phyloP scores from a whole-genome alignment of 257 asterid species.

The Plantago elongata region DNA sequence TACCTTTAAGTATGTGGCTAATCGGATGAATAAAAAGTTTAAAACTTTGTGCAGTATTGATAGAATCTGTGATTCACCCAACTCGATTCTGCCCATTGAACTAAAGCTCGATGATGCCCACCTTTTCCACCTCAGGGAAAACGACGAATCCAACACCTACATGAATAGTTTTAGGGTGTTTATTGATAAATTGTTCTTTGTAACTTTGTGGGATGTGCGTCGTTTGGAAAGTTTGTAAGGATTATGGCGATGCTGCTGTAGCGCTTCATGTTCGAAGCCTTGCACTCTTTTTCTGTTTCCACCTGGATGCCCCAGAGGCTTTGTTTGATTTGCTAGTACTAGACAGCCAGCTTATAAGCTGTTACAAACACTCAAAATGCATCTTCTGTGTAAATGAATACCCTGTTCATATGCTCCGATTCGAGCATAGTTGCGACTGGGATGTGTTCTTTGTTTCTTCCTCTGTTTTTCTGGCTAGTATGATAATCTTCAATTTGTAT shows the following conservation, averaged over 20 bases:
- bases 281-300: neutral
- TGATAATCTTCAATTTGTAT: too few species aligned
- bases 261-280: neutral
- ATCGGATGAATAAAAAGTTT: too few species aligned
- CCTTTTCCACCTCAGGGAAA: neutral
- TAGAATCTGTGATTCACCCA: neutral
- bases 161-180: neutral
- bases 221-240: neutral
- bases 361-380: too few species aligned
- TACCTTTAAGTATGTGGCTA: too few species aligned
- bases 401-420: too few species aligned
- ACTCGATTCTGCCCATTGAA: neutral
- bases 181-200: neutral
- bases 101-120: neutral
- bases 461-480: too few species aligned
- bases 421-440: too few species aligned
- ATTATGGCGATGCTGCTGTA: neutral
- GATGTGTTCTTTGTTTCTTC: too few species aligned
- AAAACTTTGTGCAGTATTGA: neutral
- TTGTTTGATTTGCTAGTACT: neutral
- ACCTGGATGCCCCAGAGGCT: neutral
- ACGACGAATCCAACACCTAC: neutral
- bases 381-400: too few species aligned
- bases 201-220: neutral
- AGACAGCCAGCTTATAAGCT: too few species aligned